A percentile compares a stretch with the other conserved stretches of the same genome.
Evolutionary conservation across 768 basidiomycete species (phyloP).

Genomic region (Pleurotus ostreatus): DNA sequence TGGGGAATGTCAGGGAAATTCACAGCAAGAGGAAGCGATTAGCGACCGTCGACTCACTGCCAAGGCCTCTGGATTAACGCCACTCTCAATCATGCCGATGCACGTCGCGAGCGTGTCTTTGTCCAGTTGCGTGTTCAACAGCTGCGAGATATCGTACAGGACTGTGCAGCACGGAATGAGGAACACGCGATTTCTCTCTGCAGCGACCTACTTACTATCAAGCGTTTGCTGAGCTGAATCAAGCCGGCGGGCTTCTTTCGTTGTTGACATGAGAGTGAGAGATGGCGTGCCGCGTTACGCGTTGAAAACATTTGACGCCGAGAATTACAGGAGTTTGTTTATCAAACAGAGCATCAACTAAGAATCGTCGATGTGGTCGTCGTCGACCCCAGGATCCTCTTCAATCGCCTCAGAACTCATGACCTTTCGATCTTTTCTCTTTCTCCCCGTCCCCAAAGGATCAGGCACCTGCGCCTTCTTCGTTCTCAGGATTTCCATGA

Average conservation of each 20-base stretch:
- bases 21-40: slow-evolving; percentile 6
- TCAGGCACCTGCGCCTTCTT: slow-evolving; percentile 63
- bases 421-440: slow-evolving; percentile 46
- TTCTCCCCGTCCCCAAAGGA: slow-evolving; percentile 21
- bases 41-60: slow-evolving; percentile 47
- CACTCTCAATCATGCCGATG: slow-evolving; percentile 87
- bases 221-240: slow-evolving; percentile 66
- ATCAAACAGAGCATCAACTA: too few species aligned
- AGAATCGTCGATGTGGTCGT: neutral
- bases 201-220: slow-evolving; percentile 47
- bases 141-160: slow-evolving; percentile 82
- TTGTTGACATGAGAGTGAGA: too few species aligned
- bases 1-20: slow-evolving; percentile 21
- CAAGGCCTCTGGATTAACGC: slow-evolving; percentile 88
- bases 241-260: slow-evolving; percentile 55
- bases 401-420: slow-evolving; percentile 46
- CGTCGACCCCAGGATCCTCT: slow-evolving; percentile 21
- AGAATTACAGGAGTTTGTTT: too few species aligned
- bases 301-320: too few species aligned
- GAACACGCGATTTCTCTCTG: too few species aligned
- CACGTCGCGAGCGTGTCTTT: slow-evolving; percentile 91
- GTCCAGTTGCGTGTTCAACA: slow-evolving; percentile 84
- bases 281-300: too few species aligned
- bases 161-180: slow-evolving; percentile 36
- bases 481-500: slow-evolving; percentile 74